Base-by-base conservation (phyloP, 805 yeast species). In the Yarrowia sp. region DNA sequence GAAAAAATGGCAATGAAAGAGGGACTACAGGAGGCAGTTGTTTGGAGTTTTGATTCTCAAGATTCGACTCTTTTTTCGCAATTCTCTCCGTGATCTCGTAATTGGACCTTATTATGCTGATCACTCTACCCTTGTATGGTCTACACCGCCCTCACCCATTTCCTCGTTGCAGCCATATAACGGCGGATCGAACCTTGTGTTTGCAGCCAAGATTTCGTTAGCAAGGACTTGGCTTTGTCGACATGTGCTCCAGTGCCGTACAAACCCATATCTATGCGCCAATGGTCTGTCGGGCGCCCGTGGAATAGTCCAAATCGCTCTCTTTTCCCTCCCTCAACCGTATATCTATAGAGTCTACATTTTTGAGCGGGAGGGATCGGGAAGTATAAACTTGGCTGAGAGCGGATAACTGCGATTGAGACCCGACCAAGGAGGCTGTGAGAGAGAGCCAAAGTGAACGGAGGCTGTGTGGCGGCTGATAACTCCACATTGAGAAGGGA, bases 281-380 rank as follows among this genome's bases (percentile, higher is more conserved):
- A 1, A 9, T 8, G 19, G 14, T 14, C 22, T 16, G 8, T n/a
- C 49, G 12, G 48, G 16, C 26, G 32, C 32, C 32, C 32, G 32
- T 26, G 32, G 32, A 26, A 5, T 5, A 3, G 32, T 5, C 32
- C 32, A 26, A 19, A 26, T 26, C 32, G 32, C 32, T 26, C 32
- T 26, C 32, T 26, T 26, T 19, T 38, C 16, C 16, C 36, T 32
- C 52, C 12, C 15, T 2, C 16, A 48, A 26, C 52, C 36, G 52
- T 48, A 26, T 48, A 26, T 14, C 36, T 11, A 5, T 19, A 19
- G 50, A 22, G 35, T 11, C 15, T 19, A 15, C 50, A 15, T 46
- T 15, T 8, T 46, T 32, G 52, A 48, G 56, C 56, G 56, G 59
- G 45, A 19, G 5, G 40, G 45, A 53, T 40, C 59, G 59, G 59